Base-by-base conservation (phyloP, 345 rosid genomes). In the Lumnitzera racemosa region DNA sequence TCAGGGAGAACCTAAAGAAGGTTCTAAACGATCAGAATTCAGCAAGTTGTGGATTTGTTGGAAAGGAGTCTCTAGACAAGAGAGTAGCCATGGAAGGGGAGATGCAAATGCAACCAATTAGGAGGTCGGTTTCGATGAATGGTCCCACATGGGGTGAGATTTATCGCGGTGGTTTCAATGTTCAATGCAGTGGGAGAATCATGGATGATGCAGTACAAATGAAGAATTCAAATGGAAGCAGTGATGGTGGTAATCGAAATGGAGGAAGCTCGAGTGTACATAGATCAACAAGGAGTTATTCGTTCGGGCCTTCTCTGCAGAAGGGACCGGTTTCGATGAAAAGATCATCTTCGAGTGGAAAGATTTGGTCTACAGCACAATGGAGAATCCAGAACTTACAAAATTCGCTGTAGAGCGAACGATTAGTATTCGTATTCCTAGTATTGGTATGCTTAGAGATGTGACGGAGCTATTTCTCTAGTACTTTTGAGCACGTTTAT, bases 111-210 rank as follows among this genome's bases (percentile, higher is more conserved):
- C 73, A 69, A 49, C 61, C 75, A 4, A 53, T 67, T 60, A 80
- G 83, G 77, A 70, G 90, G 60, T 89, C 92, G 0, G 62, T 73
- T 53, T 89, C 91, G 0, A 59, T 84, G 72, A 84, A 76, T 77
- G 69, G 61, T 15, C 59, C 73, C 15, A 48, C 25, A 13, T 12
- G 46, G 2, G 46, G 49, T 20, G 20, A 20, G 20, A 20, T 20
- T 20, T 20, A 20, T 20, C 20, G 20, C 20, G 20, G 20, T 0
- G 20, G 20, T 20, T 20, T 20, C 20, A 20, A 20, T 20, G 20
- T 20, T 20, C 20, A 20, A 20, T 20, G 20, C 20, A 0, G 20
- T 20, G 20, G 20, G 20, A 20, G 20, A 20, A 20, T 17, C 7
- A 25, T 13, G 46, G 63, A 12, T 13, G 48, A 11, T 13, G 12